Evolutionary conservation across 2,329 filamentous ascomycete genomes (phyloP).

Genomic region (Aspergillus ibericus): DNA sequence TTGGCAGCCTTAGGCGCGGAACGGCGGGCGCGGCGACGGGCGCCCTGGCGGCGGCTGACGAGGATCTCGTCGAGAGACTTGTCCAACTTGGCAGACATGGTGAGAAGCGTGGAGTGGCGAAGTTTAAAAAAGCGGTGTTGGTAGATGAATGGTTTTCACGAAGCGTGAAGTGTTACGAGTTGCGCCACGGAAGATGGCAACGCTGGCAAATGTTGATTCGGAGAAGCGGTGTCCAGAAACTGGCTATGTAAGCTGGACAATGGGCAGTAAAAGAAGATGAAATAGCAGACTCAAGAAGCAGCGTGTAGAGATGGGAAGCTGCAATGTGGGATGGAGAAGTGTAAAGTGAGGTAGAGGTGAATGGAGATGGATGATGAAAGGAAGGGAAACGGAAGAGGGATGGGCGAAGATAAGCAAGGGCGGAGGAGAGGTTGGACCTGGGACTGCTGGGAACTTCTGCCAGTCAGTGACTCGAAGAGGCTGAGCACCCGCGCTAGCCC

Average conservation of each 20-base stretch:
- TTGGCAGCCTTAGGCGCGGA: constrained; percentile 41
- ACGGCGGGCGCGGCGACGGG: constrained; percentile 50
- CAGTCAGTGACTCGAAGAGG: constrained; percentile 5
- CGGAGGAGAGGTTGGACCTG: constrained; percentile 2
- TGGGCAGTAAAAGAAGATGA: neutral
- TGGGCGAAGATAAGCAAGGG: constrained; percentile 12
- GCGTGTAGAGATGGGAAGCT: constrained; percentile 13
- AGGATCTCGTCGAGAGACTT: constrained; percentile 97
- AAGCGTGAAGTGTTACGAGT: constrained; percentile 8
- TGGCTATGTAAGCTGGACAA: neutral
- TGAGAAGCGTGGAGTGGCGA: constrained; percentile 31
- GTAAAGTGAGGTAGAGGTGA: constrained; percentile 9
- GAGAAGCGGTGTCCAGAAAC: constrained; percentile 1
- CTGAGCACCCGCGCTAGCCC: constrained; percentile 20
- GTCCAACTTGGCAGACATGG: constrained; percentile 93
- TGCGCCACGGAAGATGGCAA: constrained; percentile 6
- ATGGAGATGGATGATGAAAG: constrained; percentile 8
- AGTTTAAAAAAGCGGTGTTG: constrained; percentile 4
- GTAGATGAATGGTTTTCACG: neutral
- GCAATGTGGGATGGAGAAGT: constrained; percentile 12
- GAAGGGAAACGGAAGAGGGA: constrained; percentile 10
- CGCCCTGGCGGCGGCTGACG: constrained; percentile 65
- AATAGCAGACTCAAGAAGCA: neutral
- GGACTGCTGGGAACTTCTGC: too few species aligned
- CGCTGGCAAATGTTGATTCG: neutral